Conservation (phyloP, 2,329 filamentous ascomycete genomes). For the Pseudopyricularia javanii region DNA sequence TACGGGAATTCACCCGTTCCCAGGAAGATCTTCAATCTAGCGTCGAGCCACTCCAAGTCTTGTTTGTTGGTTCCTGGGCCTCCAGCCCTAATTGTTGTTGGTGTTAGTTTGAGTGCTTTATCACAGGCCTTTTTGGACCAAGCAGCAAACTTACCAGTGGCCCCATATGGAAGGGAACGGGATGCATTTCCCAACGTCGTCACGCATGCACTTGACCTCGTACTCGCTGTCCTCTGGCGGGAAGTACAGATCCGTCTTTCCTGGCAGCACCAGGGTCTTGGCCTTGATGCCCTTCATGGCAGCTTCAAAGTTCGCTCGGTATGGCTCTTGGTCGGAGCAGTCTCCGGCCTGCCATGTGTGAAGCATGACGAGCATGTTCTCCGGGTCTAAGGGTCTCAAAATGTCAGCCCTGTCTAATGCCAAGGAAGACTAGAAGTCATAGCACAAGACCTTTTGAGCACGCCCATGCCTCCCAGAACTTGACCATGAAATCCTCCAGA, state of each 20-base stretch:
- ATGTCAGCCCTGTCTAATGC: background rate
- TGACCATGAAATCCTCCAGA: constrained; percentile 62
- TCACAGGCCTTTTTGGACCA: background rate
- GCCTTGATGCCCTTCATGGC: constrained; percentile 61
- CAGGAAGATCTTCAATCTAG: background rate
- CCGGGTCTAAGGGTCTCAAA: constrained; percentile 8
- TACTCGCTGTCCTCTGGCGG: constrained; percentile 68
- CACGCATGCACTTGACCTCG: constrained; percentile 39
- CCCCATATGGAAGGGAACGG: background rate
- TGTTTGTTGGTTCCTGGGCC: background rate
- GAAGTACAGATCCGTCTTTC: constrained; percentile 69
- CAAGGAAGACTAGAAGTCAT: too few species aligned
- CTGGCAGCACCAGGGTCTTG: constrained; percentile 57
- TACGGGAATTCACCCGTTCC: background rate
- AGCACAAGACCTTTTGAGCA: constrained; percentile 2
- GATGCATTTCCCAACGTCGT: background rate
- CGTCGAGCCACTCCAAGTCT: background rate
- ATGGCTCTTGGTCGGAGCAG: constrained; percentile 54
- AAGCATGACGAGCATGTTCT: constrained; percentile 28
- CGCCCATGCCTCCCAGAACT: constrained; percentile 68
- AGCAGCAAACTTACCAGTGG: background rate
- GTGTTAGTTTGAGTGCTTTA: background rate
- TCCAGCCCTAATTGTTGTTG: background rate
- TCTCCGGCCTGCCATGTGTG: constrained; percentile 70
- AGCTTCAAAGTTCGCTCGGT: constrained; percentile 52